phyloP scores from a whole-genome alignment of 345 rosid species.

The Pugionium dolabratum region DNA sequence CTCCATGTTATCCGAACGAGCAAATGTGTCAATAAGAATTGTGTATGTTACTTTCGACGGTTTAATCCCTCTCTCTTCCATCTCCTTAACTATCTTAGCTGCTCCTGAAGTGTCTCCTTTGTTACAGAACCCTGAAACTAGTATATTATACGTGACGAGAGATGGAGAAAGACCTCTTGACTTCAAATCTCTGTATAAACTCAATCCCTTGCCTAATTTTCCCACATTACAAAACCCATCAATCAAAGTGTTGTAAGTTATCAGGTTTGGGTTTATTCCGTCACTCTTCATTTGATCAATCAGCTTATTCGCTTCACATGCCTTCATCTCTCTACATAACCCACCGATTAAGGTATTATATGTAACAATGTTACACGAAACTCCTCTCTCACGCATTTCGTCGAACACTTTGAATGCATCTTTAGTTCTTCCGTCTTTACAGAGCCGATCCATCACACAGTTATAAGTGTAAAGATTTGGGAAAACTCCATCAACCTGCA shows the following conservation, averaged over 20 bases:
- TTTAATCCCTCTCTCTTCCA: constrained; percentile 74
- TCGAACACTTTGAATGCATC: constrained; percentile 62
- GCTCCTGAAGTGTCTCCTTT: constrained; percentile 48
- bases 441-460: constrained; percentile 56
- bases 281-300: constrained; percentile 48
- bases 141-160: constrained; percentile 58
- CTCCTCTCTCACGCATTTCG: constrained; percentile 72
- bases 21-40: constrained; percentile 54
- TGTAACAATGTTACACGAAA: constrained; percentile 58
- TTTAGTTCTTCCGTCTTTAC: constrained; percentile 48
- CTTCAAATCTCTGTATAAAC: constrained; percentile 54
- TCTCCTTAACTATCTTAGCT: constrained; percentile 59
- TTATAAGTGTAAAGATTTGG: constrained; percentile 65
- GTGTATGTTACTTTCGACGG: constrained; percentile 76
- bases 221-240: constrained; percentile 57
- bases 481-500: constrained; percentile 53
- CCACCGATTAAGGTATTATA: constrained; percentile 66
- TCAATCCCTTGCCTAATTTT: constrained; percentile 50
- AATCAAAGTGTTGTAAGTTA: constrained; percentile 65
- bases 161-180: constrained; percentile 61
- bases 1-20: constrained; percentile 53
- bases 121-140: constrained; percentile 56
- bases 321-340: constrained; percentile 49
- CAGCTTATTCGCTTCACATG: constrained; percentile 54
- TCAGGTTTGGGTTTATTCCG: constrained; percentile 57